Evolutionary conservation across 192 early-diverging fungal species (phyloP), one percentile per base, ranked within the genome.

Genomic region (Coemansia javaensis): DNA sequence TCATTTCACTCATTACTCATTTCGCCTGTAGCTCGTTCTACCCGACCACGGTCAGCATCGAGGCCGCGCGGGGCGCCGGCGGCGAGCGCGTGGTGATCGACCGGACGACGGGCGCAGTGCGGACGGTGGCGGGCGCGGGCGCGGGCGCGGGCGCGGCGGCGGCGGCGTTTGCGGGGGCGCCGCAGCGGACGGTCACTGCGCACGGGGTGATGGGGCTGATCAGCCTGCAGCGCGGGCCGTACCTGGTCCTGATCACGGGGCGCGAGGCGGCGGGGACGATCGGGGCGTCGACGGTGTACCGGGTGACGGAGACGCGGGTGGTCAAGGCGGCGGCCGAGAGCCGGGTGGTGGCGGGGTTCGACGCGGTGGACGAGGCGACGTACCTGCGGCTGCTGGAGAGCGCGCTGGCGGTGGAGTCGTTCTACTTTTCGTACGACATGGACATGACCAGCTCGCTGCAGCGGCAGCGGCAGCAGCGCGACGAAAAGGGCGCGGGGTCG

Each of bases 361-460:
- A 66, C 20, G 61, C 63, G 4, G 32, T 59, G 14, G 86, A 88
- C 59, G 88, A 90, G 48, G 61, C 67, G 2, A 63, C 59, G 27
- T 90, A 86, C 46, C 53, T 89, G 41, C 44, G 56, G 11, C 76
- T 87, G 50, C 44, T 89, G 22, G 58, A 82, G 23, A 48, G 49
- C 13, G 66, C 85, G 23, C 65, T 89, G 23, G 67, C 52, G 3
- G 42, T 65, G 11, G 59, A 68, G 24, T 68, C 70, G 51, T 85
- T 85, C 45, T 93, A 89, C 52, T 95, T 90, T 63, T 97, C 94
- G 37, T 88, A 89, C 51, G 78, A 79, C 18, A 86, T 80, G 55
- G 91, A 99, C 49, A 44, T 99, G 33, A 97, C 97, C 6, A 82
- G 86, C 46, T 80, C 85, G 20, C 50, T 90, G 24, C 89, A 97